A percentile compares a stretch with the other conserved stretches of the same genome.
Evolutionary conservation across 208 protist species (phyloP).

Genomic region (Acanthamoeba quina): DNA sequence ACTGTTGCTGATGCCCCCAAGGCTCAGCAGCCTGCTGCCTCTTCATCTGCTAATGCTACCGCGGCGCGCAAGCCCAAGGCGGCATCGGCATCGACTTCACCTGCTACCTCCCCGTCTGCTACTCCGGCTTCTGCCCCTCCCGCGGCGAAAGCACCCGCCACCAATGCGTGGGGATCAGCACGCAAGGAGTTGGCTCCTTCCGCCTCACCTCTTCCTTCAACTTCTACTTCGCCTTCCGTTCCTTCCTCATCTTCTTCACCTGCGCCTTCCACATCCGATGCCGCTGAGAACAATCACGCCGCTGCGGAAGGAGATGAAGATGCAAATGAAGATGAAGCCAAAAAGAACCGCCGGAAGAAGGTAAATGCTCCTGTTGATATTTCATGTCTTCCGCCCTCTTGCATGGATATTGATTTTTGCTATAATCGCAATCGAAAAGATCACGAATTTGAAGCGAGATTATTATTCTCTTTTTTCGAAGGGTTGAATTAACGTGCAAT

Average conservation of each 20-base stretch:
- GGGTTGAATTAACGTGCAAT: no score
- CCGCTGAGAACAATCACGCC: background rate
- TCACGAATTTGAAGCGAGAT: background rate
- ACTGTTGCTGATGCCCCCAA: background rate
- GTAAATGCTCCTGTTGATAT: background rate
- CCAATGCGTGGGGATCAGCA: background rate
- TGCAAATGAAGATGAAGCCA: background rate
- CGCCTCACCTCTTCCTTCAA: background rate
- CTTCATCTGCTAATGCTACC: background rate
- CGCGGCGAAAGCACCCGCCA: background rate
- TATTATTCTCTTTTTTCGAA: background rate
- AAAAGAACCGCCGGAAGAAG: background rate
- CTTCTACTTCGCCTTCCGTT: background rate
- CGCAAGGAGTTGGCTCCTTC: constrained; percentile 8
- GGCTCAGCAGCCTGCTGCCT: background rate
- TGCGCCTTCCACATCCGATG: background rate
- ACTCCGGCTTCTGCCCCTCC: background rate
- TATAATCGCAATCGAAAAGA: background rate
- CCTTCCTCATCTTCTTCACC: background rate
- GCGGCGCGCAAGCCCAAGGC: background rate
- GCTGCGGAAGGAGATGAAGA: background rate
- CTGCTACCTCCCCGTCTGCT: background rate
- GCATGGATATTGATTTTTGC: background rate
- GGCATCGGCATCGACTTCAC: background rate
- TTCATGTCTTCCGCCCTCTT: background rate